Evolutionary conservation across 805 yeast genomes (phyloP), one percentile per base, ranked within the genome.

Genomic region (Teunomyces stri): DNA sequence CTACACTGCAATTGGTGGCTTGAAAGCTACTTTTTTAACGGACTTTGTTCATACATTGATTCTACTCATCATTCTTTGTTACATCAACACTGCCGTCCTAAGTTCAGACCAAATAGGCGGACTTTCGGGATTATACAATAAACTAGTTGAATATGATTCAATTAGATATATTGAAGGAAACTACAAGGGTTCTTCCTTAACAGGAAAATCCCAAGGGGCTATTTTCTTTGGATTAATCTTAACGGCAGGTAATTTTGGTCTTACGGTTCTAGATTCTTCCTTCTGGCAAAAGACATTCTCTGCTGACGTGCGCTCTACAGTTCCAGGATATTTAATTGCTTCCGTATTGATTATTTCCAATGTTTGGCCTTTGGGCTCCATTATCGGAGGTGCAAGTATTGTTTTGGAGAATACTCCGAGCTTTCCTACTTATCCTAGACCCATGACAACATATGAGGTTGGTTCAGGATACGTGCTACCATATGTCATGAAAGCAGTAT

Each of bases 1-100:
- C 25, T 78, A 78, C 54, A 78, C 82, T 0, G 64, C 72, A 10
- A 64, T 73, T 34, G 82, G 82, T 41, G 82, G 82, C 4, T 59
- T 78, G 31, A 75, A 72, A 47, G 75, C 81, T 5, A 78, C 82
- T 2, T 76, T 77, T 51, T 59, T 78, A 34, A 72, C 81, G 3
- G 82, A 78, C 52, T 41, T 53, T 46, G 66, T 64, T 15, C 66
- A 64, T 51, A 53, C 66, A 6, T 53, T 61, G 13, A 50, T 62
- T 20, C 47, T 61, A 21, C 45, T 66, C 9, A 47, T 65, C 13
- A 53, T 65, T 16, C 52, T 67, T 21, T 56, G 65, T 43, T 61
- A 56, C 47, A 42, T 65, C 15, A 53, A 59, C 48, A 65, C 70
- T 4, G 49, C 64, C 0, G 59, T 65, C 6, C 49, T 65, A 21